Evolutionary conservation across 768 basidiomycete genomes (phyloP).

Genomic region (Agrocybe praecox): DNA sequence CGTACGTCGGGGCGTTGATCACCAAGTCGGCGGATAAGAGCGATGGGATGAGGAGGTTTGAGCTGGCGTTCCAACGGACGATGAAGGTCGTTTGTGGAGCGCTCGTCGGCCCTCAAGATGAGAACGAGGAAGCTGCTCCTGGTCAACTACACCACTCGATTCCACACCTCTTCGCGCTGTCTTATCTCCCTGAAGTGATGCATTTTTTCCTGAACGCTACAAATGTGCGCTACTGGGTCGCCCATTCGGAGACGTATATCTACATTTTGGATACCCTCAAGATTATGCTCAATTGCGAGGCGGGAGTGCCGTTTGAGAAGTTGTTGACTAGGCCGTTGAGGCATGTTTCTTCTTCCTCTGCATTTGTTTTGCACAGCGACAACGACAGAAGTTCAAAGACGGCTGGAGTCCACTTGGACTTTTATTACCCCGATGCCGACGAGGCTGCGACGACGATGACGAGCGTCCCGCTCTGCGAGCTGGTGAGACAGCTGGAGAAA

Average conservation of each 20-base stretch:
- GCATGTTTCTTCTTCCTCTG: conserved; percentile 5
- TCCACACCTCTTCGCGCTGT: conserved; percentile 24
- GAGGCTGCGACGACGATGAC: not conserved
- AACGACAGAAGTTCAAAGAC: not conserved
- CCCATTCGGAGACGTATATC: conserved; percentile 33
- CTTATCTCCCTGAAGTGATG: conserved; percentile 33
- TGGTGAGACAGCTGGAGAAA: conserved; percentile 29
- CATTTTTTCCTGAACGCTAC: conserved; percentile 31
- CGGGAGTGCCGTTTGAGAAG: not conserved
- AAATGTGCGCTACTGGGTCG: conserved; percentile 36
- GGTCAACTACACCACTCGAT: conserved; percentile 15
- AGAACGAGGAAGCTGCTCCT: not conserved
- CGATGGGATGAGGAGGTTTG: conserved; percentile 9
- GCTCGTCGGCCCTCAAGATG: not conserved
- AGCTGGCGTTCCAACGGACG: not conserved
- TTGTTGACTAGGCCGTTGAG: conserved; percentile 22
- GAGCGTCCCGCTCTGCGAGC: conserved; percentile 16
- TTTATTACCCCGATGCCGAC: too few species aligned
- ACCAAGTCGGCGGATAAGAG: conserved; percentile 5
- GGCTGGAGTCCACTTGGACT: too few species aligned
- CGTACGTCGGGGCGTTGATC: not conserved
- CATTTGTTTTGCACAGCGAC: too few species aligned
- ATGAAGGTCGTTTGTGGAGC: not conserved
- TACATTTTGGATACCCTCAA: conserved; percentile 30
- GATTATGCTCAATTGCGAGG: conserved; percentile 23